A percentile compares a stretch with the other conserved stretches of the same genome.
These are phyloP conservation scores for Vitis labrusca DNA, from an alignment of 164 flowering plant genomes.

Conservation along the genomic window DNA sequence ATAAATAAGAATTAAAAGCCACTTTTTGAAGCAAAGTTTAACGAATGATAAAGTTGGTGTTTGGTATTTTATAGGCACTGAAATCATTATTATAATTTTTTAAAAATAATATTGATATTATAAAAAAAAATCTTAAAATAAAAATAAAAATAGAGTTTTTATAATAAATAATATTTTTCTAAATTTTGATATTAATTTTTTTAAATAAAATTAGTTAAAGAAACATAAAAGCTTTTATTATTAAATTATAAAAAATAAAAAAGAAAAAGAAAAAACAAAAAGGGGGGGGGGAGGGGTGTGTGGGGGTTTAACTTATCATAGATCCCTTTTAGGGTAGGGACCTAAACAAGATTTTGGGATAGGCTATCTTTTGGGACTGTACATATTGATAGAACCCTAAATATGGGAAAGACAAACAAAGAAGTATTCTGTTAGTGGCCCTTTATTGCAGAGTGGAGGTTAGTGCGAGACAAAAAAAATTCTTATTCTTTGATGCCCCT, in stretches of 20 bases:
- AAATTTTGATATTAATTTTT: too few species aligned
- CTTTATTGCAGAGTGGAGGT: slow-evolving; percentile 24
- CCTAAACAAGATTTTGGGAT: background rate
- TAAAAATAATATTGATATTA: too few species aligned
- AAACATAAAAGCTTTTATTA: too few species aligned
- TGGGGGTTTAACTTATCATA: too few species aligned
- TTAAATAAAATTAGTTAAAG: too few species aligned
- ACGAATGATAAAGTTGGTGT: background rate
- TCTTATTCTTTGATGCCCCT: slow-evolving; percentile 37
- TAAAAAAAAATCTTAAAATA: too few species aligned
- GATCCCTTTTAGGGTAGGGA: background rate
- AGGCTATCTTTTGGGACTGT: slow-evolving; percentile 3
- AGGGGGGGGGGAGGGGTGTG: too few species aligned
- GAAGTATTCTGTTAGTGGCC: background rate
- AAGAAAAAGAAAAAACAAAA: too few species aligned
- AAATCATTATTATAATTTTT: too few species aligned
- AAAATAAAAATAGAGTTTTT: too few species aligned
- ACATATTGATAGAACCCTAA: background rate
- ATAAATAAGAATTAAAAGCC: background rate
- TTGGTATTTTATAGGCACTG: background rate
- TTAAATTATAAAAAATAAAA: too few species aligned
- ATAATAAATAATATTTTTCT: too few species aligned
- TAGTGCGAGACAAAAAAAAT: slow-evolving; percentile 20
- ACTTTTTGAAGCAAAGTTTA: background rate
- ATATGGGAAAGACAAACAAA: slow-evolving; percentile 9